Evolutionary conservation across 495 filamentous ascomycete species (phyloP), one percentile per base, ranked within the genome.

Genomic region (Umbilicaria muhlenbergii): DNA sequence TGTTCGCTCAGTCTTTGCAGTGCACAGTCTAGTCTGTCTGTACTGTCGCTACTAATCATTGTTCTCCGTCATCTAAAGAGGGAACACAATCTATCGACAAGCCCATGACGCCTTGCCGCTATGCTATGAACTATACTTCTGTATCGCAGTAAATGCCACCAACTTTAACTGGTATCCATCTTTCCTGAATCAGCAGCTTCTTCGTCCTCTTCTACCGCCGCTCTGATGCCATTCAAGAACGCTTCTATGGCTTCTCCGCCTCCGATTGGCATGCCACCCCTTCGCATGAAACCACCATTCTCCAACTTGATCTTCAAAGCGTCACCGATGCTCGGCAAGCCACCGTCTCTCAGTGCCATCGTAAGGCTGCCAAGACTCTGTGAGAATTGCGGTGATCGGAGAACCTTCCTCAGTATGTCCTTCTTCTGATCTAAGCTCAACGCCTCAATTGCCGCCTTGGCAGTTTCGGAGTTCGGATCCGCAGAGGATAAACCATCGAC

Each of bases 381-480:
- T 41, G 70, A 71, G 54, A 99, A 87, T 51, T 96, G 91, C 31
- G 91, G 91, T 49, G 81, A 87, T 41, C 81, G 77, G n/a, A 96
- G 64, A 13, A 95, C 86, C 50, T 77, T 79, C 59, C 74, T 74
- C 16, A 99, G 58, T 3, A 95, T 77, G 5, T 77, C 71, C 52
- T 77, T 82, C 70, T 95, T 95, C 58, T 94, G 80, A 6, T 68
- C 68, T 8, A 78, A 55, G 42, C 74, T 81, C 50, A 93, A 71
- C n/a, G 81, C 79, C 45, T 80, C 66, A 37, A 83, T 72, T 12
- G 81, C 83, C 7, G 81, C 82, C 54, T 78, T 65, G 14, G 77
- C 71, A 13, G 75, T 68, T 39, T 75, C 83, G 0, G 76, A 66
- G 38, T 73, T 75, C 3, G 80, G 77, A 38, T 88, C 80, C 14